Base-by-base conservation (phyloP, 495 filamentous ascomycete species). In the Aspergillus sparsus region DNA sequence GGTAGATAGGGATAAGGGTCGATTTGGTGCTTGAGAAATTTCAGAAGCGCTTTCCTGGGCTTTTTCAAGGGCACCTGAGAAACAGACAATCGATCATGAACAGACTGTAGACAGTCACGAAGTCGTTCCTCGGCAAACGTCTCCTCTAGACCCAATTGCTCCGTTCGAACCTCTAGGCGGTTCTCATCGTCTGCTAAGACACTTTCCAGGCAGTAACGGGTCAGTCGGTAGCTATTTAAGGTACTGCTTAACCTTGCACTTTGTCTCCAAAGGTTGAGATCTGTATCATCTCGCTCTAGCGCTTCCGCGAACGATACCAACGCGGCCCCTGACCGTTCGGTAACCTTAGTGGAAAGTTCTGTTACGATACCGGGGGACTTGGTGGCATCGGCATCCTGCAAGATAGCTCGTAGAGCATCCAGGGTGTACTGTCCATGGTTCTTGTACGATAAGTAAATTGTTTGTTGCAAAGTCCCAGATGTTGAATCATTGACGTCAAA, bases 251-350 rank as follows among this genome's bases (percentile, higher is more conserved):
- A 81, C 33, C 90, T 85, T 7, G 94, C 89, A 27, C 90, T 84
- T 57, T 90, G 85, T 60, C 94, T 82, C 94, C 94, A 98, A n/a
- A 98, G 80, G 64, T 96, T 93, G 34, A 94, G 80, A 71, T 98
- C 95, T 2, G 92, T 89, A 41, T 96, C 91, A 68, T 98, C 94
- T 44, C 89, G 87, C 62, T 93, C 91, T 27, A 98, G 78, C 1
- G 94, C 91, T 15, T 89, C 80, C 16, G 84, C 77, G 60, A 94
- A 94, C 34, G 85, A 82, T 42, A 80, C 70, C 6, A 96, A 71
- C 8, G 76, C 76, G 36, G 66, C 57, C 32, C 62, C 70, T 4
- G 75, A 63, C 15, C 70, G 65, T 41, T 71, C 63, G 5, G 51
- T 42, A 27, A 63, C 61, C 31, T 66, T 70, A 11, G 32, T 64